A percentile compares a stretch with the other conserved stretches of the same genome.
Evolutionary conservation across 169 alveolate species (phyloP).

Genomic region (Sarcocystis neurona): DNA sequence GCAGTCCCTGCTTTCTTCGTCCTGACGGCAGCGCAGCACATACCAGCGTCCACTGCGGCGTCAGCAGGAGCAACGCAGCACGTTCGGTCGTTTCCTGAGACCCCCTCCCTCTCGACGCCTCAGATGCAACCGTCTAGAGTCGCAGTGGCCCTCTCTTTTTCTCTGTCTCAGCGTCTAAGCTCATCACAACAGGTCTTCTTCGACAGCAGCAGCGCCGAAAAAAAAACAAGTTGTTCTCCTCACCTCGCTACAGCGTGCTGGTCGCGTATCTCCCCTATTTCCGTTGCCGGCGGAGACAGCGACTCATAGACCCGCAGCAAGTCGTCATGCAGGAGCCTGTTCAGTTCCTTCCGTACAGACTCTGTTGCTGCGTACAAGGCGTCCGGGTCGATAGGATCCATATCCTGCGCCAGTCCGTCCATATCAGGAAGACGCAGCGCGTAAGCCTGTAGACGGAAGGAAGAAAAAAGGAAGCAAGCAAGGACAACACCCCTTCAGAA

Average conservation of each 20-base stretch:
- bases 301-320: conserved; percentile 59
- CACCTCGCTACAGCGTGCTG: conserved; percentile 27
- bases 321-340: conserved; percentile 39
- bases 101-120: too few relatives aligned
- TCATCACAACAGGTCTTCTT: background rate
- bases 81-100: too few relatives aligned
- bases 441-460: conserved; percentile 28
- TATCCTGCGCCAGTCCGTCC: conserved; percentile 33
- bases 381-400: conserved; percentile 70
- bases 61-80: too few relatives aligned
- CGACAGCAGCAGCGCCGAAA: too few relatives aligned
- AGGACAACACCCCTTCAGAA: conserved; percentile 10
- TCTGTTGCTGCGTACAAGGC: conserved; percentile 63
- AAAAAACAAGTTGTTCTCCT: too few relatives aligned
- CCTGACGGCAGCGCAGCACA: too few relatives aligned
- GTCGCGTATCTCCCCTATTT: conserved; percentile 15
- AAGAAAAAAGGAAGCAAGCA: background rate
- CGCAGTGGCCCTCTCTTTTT: too few relatives aligned
- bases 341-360: conserved; percentile 59
- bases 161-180: too few relatives aligned
- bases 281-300: conserved; percentile 54
- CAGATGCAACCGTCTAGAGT: too few relatives aligned
- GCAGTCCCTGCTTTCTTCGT: too few relatives aligned
- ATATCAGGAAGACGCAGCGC: conserved; percentile 50
- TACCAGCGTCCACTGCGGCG: too few relatives aligned